Percentiles rank a stretch among this genome's conserved stretches.
Conservation (phyloP, 371 early-diverging fungal genomes). For the Encephalitozoon intestinalis region DNA sequence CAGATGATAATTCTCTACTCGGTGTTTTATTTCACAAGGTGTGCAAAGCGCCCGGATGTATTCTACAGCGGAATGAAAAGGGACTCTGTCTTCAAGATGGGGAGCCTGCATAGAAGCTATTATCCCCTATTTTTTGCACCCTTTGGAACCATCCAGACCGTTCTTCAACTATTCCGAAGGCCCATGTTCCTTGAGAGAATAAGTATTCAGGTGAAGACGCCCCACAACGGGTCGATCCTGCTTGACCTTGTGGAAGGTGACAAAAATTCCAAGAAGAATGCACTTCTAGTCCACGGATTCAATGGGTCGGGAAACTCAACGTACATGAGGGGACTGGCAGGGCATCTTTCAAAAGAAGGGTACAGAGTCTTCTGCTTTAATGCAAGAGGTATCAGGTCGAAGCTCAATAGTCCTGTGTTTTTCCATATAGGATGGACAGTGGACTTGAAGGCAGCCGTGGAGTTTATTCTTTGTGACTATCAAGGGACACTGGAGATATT, state of each 20-base stretch:
- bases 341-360: conserved; percentile 34
- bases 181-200: neutral
- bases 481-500: conserved; percentile 45
- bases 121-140: conserved; percentile 43
- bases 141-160: conserved; percentile 42
- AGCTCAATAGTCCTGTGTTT: conserved; percentile 41
- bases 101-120: conserved; percentile 39
- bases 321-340: conserved; percentile 49
- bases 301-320: conserved; percentile 49
- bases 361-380: conserved; percentile 53
- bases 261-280: conserved; percentile 36
- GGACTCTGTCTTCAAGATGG: conserved; percentile 33
- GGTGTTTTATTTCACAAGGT: neutral
- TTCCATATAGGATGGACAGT: conserved; percentile 59
- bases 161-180: conserved; percentile 33
- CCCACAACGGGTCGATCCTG: conserved; percentile 40
- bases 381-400: conserved; percentile 49
- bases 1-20: conserved; percentile 2
- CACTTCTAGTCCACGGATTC: conserved; percentile 57
- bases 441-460: conserved; percentile 44
- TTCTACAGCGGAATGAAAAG: conserved; percentile 6
- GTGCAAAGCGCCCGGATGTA: neutral
- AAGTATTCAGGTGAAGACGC: conserved; percentile 25
- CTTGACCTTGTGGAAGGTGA: conserved; percentile 39
- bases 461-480: conserved; percentile 54